Evolutionary conservation across 352 stramenopile species (phyloP), one percentile per base, ranked within the genome.

Genomic region (Phytophthora syringae): DNA sequence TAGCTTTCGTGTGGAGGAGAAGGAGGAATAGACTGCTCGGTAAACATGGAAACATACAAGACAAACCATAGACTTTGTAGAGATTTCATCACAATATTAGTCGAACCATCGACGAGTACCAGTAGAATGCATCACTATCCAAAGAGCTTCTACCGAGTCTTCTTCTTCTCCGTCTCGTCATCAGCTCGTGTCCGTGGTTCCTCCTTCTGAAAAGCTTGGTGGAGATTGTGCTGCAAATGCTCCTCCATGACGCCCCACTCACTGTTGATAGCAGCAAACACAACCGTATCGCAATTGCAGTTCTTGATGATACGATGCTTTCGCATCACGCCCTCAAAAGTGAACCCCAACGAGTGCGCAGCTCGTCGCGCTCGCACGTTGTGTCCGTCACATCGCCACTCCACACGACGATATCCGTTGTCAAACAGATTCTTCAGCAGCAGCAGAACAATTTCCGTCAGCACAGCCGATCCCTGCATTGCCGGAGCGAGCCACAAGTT

Each of bases 281-380:
- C 60, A 11, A 90, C 89, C 11, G 88, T 94, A 64, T 97, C 90
- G 18, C 79, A 74, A 49, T 97, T 97, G 66, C 85, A 86, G 6
- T 85, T 79, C 68, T 96, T 92, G 40, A 92, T 67, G 58, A 97
- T 80, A 54, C 80, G 78, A 66, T 97, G 87, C 63, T 97, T 97
- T 10, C 88, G 80, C 55, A 97, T 65, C 9, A 97, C 89, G 7
- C 90, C 90, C 72, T 97, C 90, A 56, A 97, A 92, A 10, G 76
- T 80, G 53, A 97, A 95, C 7, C 90, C 89, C 27, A 95, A 60
- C 27, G 82, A 91, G 52, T 97, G 86, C 1, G 76, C 89, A 18
- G 84, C 82, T 28, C 87, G 86, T 52, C 88, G 69, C 30, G 82
- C 89, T n/a, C 86, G 86, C 9, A 95, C 82, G 62, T 97, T 96